Percentiles rank a stretch among this genome's conserved stretches.
Evolutionary conservation across 192 early-diverging fungal genomes (phyloP).

Genomic region (Podochytrium sp.): DNA sequence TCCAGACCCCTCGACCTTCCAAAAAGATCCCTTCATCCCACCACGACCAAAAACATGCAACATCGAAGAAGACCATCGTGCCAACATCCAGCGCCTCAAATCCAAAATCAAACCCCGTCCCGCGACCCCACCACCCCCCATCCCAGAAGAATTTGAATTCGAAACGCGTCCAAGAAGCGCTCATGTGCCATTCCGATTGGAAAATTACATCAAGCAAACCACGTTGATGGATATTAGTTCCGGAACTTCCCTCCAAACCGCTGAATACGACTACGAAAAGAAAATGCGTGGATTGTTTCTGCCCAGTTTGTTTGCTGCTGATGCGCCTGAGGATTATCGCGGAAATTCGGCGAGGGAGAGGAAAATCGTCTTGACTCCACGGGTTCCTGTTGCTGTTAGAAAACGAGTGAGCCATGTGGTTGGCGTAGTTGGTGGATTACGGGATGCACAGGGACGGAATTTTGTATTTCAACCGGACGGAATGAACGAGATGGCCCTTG

Average conservation of each 20-base stretch:
- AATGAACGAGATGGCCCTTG: neutral
- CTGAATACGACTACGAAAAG: conserved; percentile 24
- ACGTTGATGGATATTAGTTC: neutral
- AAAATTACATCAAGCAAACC: conserved; percentile 1
- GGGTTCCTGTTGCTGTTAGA: neutral
- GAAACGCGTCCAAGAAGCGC: conserved; percentile 27
- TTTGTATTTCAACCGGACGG: neutral
- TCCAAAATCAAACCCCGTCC: neutral
- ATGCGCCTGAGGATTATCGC: neutral
- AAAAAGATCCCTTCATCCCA: neutral
- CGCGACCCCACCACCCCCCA: neutral
- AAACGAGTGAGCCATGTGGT: neutral
- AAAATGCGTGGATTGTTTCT: conserved; percentile 28
- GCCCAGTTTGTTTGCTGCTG: conserved; percentile 28
- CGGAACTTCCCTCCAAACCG: neutral
- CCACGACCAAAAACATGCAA: neutral
- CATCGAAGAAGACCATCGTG: neutral
- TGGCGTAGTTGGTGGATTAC: neutral
- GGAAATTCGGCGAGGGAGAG: neutral
- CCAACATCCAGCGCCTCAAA: neutral
- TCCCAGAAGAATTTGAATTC: conserved; percentile 25
- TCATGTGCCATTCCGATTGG: conserved; percentile 17
- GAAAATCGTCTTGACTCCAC: too few species aligned
- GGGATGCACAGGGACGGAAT: neutral
- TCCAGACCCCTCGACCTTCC: neutral